Base-by-base conservation (phyloP, 176 grass and related monocot species). In the Carex parvula region DNA sequence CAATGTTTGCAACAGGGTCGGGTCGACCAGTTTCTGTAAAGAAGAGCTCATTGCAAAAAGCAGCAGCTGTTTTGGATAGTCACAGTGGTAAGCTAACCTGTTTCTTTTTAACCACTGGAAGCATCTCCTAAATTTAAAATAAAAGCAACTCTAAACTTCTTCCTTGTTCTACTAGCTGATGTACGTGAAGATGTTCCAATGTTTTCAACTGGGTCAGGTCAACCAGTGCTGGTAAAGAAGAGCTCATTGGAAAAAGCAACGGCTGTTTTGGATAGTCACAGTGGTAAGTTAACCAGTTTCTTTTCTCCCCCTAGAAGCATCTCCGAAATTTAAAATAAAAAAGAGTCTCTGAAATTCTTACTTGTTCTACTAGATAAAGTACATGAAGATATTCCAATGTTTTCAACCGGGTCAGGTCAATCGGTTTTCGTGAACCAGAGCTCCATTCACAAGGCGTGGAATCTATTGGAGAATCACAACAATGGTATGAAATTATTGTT, bases 1-100 rank as follows among this genome's bases (percentile, higher is more conserved):
- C 90, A 86, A 83, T 89, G 83, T 94, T 94, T 89, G 79, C 16
- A 86, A 94, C 94, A 20, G 92, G 87, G 84, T 88, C 88, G 41
- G 75, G 66, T 79, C 91, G 76, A 80, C 87, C 87, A 6, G 90
- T 92, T 33, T 81, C 68, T 50, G 76, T 91, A 39, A 89, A 86
- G 29, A 56, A 89, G 54, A 90, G 60, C 53, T 92, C 89, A 24
- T 42, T 92, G 20, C 71, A 69, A 83, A 92, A 91, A 56, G 94
- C 94, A 85, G 85, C 16, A 22, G 65, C 85, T 41, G 77, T 92
- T 85, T 60, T 94, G 73, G 87, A 91, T 81, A 80, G 80, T 88
- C 39, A 87, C 70, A 84, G 57, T 71, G 80, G 61, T 83, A 32
- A 37, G 83, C 65, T 52, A 50, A 59, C 70, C 83, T 67, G n/a